These are phyloP conservation scores for Phytophthora colocasiae DNA, from an alignment of 352 stramenopile species.

Conservation along the genomic window DNA sequence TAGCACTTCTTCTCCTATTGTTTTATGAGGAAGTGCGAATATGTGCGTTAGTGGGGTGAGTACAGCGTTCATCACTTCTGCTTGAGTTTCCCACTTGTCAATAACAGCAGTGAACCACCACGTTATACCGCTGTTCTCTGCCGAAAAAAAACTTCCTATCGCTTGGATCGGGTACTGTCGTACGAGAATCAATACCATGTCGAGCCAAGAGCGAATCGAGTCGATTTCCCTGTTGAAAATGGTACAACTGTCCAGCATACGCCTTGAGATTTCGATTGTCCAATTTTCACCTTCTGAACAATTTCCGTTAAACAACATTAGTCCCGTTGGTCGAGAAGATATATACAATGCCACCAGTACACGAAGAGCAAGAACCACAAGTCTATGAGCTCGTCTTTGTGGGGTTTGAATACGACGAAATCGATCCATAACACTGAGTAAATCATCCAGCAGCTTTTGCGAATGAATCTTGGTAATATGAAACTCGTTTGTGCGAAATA, in stretches of 20 bases:
- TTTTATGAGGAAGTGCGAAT: slow-evolving; percentile 24
- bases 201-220: slow-evolving; percentile 28
- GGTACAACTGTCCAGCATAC: slow-evolving; percentile 25
- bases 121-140: neutral
- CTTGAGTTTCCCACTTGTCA: slow-evolving; percentile 22
- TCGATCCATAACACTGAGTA: slow-evolving; percentile 31
- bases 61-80: slow-evolving; percentile 13
- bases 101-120: slow-evolving; percentile 32
- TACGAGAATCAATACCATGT: slow-evolving; percentile 25
- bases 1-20: slow-evolving; percentile 17
- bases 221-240: slow-evolving; percentile 22
- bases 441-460: slow-evolving; percentile 26
- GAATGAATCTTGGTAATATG: slow-evolving; percentile 27
- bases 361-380: slow-evolving; percentile 29
- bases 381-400: slow-evolving; percentile 17
- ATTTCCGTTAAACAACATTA: slow-evolving; percentile 23
- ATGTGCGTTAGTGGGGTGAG: slow-evolving; percentile 24
- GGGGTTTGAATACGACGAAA: slow-evolving; percentile 27
- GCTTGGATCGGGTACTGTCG: slow-evolving; percentile 17
- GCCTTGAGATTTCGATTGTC: slow-evolving; percentile 16
- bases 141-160: slow-evolving; percentile 10
- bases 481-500: slow-evolving; percentile 46
- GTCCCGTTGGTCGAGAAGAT: slow-evolving; percentile 8
- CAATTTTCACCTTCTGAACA: slow-evolving; percentile 11
- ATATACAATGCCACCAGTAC: slow-evolving; percentile 25